These are phyloP conservation scores for Canariomyces notabilis DNA, from an alignment of 2,329 filamentous ascomycete species.

Conservation along the genomic window DNA sequence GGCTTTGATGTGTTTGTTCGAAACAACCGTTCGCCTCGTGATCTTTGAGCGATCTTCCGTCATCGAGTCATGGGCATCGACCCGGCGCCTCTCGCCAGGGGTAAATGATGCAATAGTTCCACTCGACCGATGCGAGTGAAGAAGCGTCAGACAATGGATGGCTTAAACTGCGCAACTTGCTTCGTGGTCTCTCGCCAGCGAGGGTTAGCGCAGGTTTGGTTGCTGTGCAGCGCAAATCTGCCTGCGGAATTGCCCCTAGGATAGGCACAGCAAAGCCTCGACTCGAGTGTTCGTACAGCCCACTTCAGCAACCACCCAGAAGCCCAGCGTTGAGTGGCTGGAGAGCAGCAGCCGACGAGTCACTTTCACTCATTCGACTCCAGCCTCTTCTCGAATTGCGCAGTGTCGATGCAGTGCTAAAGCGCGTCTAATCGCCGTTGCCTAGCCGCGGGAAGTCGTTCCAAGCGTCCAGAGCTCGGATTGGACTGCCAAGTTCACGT, in stretches of 20 bases:
- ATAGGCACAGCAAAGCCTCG: background rate
- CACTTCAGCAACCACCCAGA: no score
- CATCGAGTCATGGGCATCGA: conserved; percentile 18
- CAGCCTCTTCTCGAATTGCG: no score
- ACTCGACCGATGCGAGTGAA: background rate
- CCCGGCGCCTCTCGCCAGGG: background rate
- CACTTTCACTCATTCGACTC: no score
- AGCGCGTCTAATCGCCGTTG: background rate
- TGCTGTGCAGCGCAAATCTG: background rate
- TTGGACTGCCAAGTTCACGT: background rate
- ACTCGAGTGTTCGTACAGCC: no score
- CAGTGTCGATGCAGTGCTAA: no score
- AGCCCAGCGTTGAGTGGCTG: background rate
- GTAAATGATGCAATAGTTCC: conserved; percentile 9
- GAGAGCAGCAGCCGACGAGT: background rate
- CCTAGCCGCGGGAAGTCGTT: background rate
- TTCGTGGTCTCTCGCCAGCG: conserved; percentile 1
- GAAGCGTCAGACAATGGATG: background rate
- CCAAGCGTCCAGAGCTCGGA: background rate
- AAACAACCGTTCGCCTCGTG: conserved; percentile 13
- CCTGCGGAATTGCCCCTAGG: background rate
- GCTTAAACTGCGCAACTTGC: background rate
- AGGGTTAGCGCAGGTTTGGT: background rate
- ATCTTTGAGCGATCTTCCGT: conserved; percentile 23
- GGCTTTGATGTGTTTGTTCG: background rate